These are phyloP conservation scores for Scheffersomyces segobiensis DNA, from an alignment of 1,139 yeast species.

Conservation along the genomic window DNA sequence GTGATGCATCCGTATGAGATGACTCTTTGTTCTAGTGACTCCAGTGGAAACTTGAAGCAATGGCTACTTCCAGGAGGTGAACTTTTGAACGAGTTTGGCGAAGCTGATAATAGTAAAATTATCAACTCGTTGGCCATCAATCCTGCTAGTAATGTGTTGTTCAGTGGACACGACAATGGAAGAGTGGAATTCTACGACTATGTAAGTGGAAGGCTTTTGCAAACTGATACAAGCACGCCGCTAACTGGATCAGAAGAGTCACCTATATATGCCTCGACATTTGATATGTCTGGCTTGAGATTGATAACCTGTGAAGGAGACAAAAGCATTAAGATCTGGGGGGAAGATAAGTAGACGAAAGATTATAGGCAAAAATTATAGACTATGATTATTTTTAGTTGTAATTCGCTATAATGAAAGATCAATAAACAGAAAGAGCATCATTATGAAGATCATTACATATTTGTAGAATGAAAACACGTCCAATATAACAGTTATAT, in stretches of 20 bases:
- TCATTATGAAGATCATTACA: background rate
- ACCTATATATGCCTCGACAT: conserved; percentile 70
- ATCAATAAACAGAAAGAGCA: background rate
- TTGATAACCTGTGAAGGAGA: conserved; percentile 88
- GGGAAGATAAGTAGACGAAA: conserved; percentile 34
- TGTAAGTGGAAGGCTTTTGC: conserved; percentile 64
- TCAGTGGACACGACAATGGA: conserved; percentile 87
- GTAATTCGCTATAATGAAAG: background rate
- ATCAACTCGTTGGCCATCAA: conserved; percentile 71
- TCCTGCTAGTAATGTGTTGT: conserved; percentile 61
- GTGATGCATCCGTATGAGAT: conserved; percentile 68
- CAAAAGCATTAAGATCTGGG: conserved; percentile 87
- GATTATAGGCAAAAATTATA: too few species aligned
- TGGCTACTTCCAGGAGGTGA: conserved; percentile 84
- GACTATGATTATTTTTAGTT: background rate
- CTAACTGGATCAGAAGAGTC: conserved; percentile 70
- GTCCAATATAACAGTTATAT: too few species aligned
- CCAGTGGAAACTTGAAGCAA: conserved; percentile 77
- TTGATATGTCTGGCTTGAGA: conserved; percentile 80
- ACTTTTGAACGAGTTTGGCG: conserved; percentile 50
- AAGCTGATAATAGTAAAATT: conserved; percentile 45
- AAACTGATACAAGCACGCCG: conserved; percentile 50
- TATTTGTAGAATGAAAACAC: too few species aligned
- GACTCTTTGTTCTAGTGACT: conserved; percentile 74
- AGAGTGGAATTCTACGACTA: conserved; percentile 77